Conservation (phyloP, 2,329 filamentous ascomycete species). For the Penicillium aurantiogriseum region DNA sequence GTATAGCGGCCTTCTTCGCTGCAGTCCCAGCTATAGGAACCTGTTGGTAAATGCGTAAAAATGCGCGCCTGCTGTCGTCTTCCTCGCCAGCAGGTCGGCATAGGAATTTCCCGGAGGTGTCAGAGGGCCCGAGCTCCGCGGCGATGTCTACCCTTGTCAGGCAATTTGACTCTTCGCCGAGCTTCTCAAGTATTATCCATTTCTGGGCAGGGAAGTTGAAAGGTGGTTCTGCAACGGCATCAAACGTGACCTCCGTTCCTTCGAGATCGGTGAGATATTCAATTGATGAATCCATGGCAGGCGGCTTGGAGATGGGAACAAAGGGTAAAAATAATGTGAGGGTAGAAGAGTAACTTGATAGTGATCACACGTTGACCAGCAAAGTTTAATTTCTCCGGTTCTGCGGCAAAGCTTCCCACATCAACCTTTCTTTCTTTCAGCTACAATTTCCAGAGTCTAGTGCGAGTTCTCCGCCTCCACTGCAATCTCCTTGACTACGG, state of each 20-base stretch:
- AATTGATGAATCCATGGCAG: background rate
- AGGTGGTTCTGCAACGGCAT: conserved; percentile 3
- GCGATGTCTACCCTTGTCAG: conserved; percentile 1
- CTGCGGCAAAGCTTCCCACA: too few species aligned
- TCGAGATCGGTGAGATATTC: conserved; percentile 7
- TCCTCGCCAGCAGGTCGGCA: background rate
- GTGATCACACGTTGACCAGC: conserved; percentile 1
- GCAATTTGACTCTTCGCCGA: background rate
- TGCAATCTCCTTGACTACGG: too few species aligned
- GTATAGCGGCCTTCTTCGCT: background rate
- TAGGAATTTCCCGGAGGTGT: conserved; percentile 2
- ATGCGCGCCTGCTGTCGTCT: conserved; percentile 3
- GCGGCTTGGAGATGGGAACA: background rate
- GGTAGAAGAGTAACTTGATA: conserved; percentile 2
- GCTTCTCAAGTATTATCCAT: conserved; percentile 7
- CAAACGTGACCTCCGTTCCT: conserved; percentile 4
- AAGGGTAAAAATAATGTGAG: background rate
- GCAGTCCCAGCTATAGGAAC: conserved; percentile 7
- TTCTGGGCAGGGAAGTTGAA: conserved; percentile 6
- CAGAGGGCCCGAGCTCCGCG: background rate
- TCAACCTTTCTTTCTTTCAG: too few species aligned
- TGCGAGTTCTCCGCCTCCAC: too few species aligned
- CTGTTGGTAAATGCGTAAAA: conserved; percentile 5
- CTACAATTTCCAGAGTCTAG: too few species aligned
- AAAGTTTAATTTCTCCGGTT: background rate